Percentiles rank a stretch among this genome's conserved stretches.
Conservation (phyloP, 352 stramenopile species). For the Pythium aristosporum region DNA sequence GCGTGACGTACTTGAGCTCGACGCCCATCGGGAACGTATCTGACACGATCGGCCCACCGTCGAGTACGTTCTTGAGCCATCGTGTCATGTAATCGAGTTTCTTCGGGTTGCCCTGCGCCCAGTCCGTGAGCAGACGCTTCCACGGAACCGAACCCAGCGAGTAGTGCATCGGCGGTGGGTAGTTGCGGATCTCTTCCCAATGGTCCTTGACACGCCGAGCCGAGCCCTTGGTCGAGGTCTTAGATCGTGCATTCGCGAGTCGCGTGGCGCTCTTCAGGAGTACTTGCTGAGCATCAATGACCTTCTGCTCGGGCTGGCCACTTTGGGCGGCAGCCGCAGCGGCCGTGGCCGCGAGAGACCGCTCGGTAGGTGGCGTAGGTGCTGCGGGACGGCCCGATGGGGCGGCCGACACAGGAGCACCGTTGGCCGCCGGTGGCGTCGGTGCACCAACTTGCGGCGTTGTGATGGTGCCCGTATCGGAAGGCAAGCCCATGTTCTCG, state of each 20-base stretch:
- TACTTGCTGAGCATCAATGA: slow-evolving; percentile 60
- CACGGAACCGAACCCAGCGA: slow-evolving; percentile 79
- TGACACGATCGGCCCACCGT: slow-evolving; percentile 82
- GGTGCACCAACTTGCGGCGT: background rate
- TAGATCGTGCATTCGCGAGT: slow-evolving; percentile 64
- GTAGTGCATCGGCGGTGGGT: slow-evolving; percentile 80
- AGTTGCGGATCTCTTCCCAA: slow-evolving; percentile 89
- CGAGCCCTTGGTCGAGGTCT: slow-evolving; percentile 72
- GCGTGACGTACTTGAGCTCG: slow-evolving; percentile 88
- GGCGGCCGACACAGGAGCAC: slow-evolving; percentile 17
- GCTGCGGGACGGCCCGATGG: slow-evolving; percentile 11
- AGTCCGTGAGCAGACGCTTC: slow-evolving; percentile 85
- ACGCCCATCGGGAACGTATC: slow-evolving; percentile 87
- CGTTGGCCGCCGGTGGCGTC: slow-evolving; percentile 13
- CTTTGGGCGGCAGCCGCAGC: slow-evolving; percentile 17
- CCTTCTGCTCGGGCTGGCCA: slow-evolving; percentile 47
- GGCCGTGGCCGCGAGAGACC: slow-evolving; percentile 8
- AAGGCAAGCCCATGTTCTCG: slow-evolving; percentile 68
- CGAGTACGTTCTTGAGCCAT: slow-evolving; percentile 88
- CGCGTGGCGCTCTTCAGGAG: slow-evolving; percentile 69
- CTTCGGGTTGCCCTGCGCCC: slow-evolving; percentile 87
- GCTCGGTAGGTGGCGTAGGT: slow-evolving; percentile 26
- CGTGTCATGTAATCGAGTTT: slow-evolving; percentile 90
- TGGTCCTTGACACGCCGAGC: slow-evolving; percentile 84
- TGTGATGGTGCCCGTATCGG: slow-evolving; percentile 56